A percentile compares a stretch with the other conserved stretches of the same genome.
Evolutionary conservation across 345 rosid species (phyloP).

Genomic region (Rhodamnia argentea): DNA sequence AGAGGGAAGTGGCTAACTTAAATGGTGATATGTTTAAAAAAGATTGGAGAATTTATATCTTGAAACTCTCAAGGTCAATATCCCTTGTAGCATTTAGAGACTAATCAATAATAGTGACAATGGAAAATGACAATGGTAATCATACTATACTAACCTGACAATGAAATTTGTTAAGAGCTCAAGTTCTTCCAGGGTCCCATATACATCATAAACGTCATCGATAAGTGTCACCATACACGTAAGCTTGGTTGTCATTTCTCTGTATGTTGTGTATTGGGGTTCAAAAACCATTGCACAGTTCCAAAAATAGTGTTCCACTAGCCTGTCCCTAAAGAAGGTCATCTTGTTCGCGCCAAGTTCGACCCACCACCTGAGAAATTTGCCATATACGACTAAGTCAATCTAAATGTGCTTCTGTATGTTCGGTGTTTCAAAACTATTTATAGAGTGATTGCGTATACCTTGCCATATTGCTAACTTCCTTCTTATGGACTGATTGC

Average conservation of each 20-base stretch:
- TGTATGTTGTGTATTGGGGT: background rate
- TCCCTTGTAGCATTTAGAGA: background rate
- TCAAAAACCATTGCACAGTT: background rate
- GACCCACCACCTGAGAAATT: slow-evolving; percentile 5
- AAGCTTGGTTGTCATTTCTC: background rate
- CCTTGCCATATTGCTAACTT: slow-evolving; percentile 4
- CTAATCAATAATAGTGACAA: background rate
- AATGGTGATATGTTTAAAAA: background rate
- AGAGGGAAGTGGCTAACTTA: background rate
- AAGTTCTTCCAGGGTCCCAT: slow-evolving; percentile 3
- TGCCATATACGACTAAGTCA: background rate
- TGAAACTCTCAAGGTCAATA: background rate
- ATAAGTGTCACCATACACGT: background rate
- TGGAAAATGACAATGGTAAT: background rate
- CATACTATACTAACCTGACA: background rate
- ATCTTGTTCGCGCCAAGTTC: slow-evolving; percentile 1
- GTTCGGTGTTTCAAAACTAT: no score
- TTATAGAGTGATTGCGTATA: background rate
- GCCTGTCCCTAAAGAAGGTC: slow-evolving; percentile 4
- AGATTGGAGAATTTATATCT: background rate
- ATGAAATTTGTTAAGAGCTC: slow-evolving; percentile 7
- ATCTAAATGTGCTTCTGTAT: background rate
- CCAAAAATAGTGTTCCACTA: slow-evolving; percentile 4
- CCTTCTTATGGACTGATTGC: background rate
- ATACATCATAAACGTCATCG: slow-evolving; percentile 5